Evolutionary conservation across 768 basidiomycete genomes (phyloP), one percentile per base, ranked within the genome.

Genomic region (Amanita pseudoporphyria): DNA sequence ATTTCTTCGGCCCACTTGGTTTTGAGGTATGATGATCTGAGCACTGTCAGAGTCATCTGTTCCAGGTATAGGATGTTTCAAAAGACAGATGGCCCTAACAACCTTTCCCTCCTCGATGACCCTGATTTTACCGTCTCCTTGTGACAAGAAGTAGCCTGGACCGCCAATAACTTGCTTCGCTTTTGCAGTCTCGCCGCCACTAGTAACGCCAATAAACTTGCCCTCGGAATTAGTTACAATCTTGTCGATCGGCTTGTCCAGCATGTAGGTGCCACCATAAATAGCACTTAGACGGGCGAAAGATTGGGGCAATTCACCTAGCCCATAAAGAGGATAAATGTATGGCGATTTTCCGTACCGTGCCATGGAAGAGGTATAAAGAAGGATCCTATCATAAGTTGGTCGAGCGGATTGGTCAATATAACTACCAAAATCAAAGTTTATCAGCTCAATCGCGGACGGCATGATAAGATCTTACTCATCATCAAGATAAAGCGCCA

Each of bases 261-360:
- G 84, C 96, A 99, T 99, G 73, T 99, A 99, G 10, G 96, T 99
- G 36, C 96, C 96, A 35, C 96, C 96, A 62, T 99, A 97, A 64
- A 99, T 97, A 56, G 96, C 96, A 54, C 88, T 92, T 48, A 99
- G 81, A 59, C 96, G 91, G 6, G 96, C 96, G 62, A 99, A 99
- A 2, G 96, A 90, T 64, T 99, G 96, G 9, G 96, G 96, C 44
- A 99, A 87, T 65, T 99, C 96, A 57, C 96, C 96, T 52, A 99
- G 87, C 54, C 96, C 96, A 67, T 98, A 99, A 33, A 97, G 77
- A 13, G 96, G 96, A 72, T 99, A 99, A 62, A 99, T 96, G 74
- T 99, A 99, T 1, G 96, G 96, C 10, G 96, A 98, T 69, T 99
- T 98, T 58, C 95, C 96, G 67, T 95, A 99, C 45, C 95, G 87